A percentile compares a stretch with the other conserved stretches of the same genome.
These are phyloP conservation scores for Phytophthora ramorum DNA, from an alignment of 352 stramenopile species.

Conservation along the genomic window DNA sequence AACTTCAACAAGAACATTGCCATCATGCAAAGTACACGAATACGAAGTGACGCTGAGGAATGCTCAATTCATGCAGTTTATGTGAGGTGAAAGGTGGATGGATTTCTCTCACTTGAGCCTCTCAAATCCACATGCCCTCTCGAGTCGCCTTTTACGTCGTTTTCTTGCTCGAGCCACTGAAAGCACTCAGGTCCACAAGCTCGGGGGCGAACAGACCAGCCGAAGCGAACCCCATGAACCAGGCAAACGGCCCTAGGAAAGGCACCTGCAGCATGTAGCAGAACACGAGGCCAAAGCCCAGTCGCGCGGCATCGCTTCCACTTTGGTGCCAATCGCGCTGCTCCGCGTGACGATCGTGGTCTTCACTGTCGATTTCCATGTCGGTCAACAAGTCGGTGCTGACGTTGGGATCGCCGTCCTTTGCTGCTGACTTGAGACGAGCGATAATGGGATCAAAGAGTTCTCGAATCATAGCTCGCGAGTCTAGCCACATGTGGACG, in stretches of 20 bases:
- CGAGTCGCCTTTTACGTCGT: slow-evolving; percentile 13
- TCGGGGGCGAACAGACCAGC: slow-evolving; percentile 69
- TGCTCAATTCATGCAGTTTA: too few relatives aligned
- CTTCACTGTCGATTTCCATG: slow-evolving; percentile 40
- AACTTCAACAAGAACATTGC: not conserved
- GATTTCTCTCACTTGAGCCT: too few relatives aligned
- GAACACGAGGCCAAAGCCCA: slow-evolving; percentile 74
- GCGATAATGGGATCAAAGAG: slow-evolving; percentile 76
- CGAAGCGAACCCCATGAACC: slow-evolving; percentile 73
- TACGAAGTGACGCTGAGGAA: too few relatives aligned
- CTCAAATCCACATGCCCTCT: too few relatives aligned
- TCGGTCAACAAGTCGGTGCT: slow-evolving; percentile 43
- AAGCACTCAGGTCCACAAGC: slow-evolving; percentile 82
- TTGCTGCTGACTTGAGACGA: slow-evolving; percentile 59
- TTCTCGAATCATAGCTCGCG: slow-evolving; percentile 68
- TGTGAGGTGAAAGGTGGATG: too few relatives aligned
- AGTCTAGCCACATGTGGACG: slow-evolving; percentile 73
- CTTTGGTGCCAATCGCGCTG: slow-evolving; percentile 60
- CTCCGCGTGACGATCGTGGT: slow-evolving; percentile 30
- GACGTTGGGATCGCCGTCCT: slow-evolving; percentile 33
- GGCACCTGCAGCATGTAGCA: slow-evolving; percentile 64
- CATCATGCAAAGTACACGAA: too few relatives aligned
- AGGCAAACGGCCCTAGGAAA: slow-evolving; percentile 70
- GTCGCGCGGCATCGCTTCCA: slow-evolving; percentile 68
- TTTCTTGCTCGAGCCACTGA: slow-evolving; percentile 57